Conservation (phyloP, 768 basidiomycete species). For the Cantharellus cinnabarinus region DNA sequence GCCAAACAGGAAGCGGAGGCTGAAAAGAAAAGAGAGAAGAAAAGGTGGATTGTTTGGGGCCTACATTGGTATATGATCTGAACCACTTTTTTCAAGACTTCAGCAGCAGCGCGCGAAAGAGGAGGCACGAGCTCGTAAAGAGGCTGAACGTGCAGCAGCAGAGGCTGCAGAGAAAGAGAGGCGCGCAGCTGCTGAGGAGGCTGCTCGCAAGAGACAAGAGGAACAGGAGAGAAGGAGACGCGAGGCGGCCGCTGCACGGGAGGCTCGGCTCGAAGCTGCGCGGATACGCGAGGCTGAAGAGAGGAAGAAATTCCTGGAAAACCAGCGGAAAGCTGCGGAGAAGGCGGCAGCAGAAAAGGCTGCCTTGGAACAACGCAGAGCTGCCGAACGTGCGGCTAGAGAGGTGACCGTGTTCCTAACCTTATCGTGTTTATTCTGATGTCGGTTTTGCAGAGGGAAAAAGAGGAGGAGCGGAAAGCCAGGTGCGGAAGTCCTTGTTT, state of each 20-base stretch:
- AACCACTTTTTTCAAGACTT: conserved; percentile 22
- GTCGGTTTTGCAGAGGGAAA: conserved; percentile 12
- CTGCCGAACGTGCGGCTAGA: conserved; percentile 28
- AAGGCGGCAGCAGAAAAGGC: conserved; percentile 61
- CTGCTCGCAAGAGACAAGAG: conserved; percentile 58
- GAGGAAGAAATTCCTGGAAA: conserved; percentile 20
- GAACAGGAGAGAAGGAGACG: conserved; percentile 58
- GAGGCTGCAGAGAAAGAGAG: conserved; percentile 60
- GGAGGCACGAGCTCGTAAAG: conserved; percentile 64
- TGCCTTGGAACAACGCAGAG: conserved; percentile 29
- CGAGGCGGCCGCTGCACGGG: conserved; percentile 51
- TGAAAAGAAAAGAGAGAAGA: conserved; percentile 99
- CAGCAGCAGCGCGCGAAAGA: conserved; percentile 86
- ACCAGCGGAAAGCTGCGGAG: conserved; percentile 49
- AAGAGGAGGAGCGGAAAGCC: conserved; percentile 33
- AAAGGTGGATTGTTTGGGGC: conserved; percentile 32
- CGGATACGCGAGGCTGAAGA: conserved; percentile 70
- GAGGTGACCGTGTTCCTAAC: conserved; percentile 14
- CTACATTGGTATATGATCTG: not conserved
- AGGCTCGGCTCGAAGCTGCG: conserved; percentile 41
- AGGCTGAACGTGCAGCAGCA: conserved; percentile 73
- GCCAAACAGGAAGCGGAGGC: conserved; percentile 82
- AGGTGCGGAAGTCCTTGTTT: conserved; percentile 37
- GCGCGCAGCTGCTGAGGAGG: conserved; percentile 60
- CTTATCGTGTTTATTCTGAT: not conserved